Percentiles rank a stretch among this genome's conserved stretches.
Conservation (phyloP, 176 grass and related monocot genomes). For the Raddia guianensis region DNA sequence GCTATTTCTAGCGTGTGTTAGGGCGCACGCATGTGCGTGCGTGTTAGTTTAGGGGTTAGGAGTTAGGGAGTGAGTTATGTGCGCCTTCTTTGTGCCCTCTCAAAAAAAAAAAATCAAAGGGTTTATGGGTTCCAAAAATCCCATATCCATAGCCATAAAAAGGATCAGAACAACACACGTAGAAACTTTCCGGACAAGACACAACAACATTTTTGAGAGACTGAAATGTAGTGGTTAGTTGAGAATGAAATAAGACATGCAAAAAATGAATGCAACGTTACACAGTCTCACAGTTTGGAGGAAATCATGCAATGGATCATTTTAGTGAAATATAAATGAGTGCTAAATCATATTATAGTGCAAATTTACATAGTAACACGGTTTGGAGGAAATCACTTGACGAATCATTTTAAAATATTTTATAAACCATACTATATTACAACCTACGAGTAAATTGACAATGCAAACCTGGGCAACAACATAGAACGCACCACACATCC, state of each 20-base stretch:
- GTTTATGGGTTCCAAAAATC: background rate
- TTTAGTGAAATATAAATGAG: background rate
- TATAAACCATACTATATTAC: background rate
- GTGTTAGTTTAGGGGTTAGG: too few relatives aligned
- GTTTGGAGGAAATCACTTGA: constrained; percentile 1
- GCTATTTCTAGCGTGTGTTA: too few relatives aligned
- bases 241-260: background rate
- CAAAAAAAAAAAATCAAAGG: background rate
- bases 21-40: too few relatives aligned
- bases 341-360: background rate
- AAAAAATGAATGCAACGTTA: background rate
- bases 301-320: background rate
- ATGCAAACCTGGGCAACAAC: background rate
- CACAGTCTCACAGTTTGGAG: background rate
- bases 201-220: constrained; percentile 17
- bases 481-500: background rate
- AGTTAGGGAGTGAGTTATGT: too few relatives aligned
- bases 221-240: background rate
- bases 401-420: background rate
- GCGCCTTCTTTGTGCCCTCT: too few relatives aligned
- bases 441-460: background rate
- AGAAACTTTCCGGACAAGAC: background rate
- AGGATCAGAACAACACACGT: background rate
- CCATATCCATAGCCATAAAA: constrained; percentile 8
- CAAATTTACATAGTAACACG: background rate